These are phyloP conservation scores for Xylariaceae sp. DNA, from an alignment of 2,329 filamentous ascomycete genomes.

Conservation along the genomic window DNA sequence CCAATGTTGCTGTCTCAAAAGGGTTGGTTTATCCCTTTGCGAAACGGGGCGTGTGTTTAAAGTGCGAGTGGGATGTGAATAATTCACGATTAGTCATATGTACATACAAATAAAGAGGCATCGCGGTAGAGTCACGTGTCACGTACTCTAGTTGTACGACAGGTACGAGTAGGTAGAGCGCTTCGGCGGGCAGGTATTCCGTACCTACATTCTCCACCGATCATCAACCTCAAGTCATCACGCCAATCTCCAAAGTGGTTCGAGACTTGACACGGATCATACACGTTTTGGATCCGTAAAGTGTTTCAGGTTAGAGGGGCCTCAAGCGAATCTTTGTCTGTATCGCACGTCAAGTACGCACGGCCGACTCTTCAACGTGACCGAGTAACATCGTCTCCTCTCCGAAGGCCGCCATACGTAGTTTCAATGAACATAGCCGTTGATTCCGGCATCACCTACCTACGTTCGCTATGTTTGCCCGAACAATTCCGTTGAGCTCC, in stretches of 20 bases:
- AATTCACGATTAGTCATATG: not conserved
- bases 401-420: not conserved
- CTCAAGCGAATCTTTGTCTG: not conserved
- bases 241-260: not conserved
- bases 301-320: too few relatives aligned
- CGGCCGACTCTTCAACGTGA: not conserved
- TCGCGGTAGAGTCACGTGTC: not conserved
- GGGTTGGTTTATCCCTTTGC: too few relatives aligned
- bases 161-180: not conserved
- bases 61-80: not conserved
- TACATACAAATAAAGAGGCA: not conserved
- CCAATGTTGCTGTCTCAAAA: too few relatives aligned
- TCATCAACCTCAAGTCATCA: not conserved
- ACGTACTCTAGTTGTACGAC: too few relatives aligned
- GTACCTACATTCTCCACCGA: not conserved
- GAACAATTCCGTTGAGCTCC: constrained; percentile 35
- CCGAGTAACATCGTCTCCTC: not conserved
- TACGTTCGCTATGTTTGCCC: constrained; percentile 25
- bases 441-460: constrained; percentile 1
- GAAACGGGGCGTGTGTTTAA: too few relatives aligned
- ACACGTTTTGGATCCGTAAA: too few relatives aligned
- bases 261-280: too few relatives aligned
- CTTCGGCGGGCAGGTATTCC: not conserved
- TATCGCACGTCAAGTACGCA: not conserved
- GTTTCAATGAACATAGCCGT: not conserved